A percentile compares a stretch with the other conserved stretches of the same genome.
Conservation (phyloP, 768 basidiomycete genomes). For the Hypholoma fasciculare region DNA sequence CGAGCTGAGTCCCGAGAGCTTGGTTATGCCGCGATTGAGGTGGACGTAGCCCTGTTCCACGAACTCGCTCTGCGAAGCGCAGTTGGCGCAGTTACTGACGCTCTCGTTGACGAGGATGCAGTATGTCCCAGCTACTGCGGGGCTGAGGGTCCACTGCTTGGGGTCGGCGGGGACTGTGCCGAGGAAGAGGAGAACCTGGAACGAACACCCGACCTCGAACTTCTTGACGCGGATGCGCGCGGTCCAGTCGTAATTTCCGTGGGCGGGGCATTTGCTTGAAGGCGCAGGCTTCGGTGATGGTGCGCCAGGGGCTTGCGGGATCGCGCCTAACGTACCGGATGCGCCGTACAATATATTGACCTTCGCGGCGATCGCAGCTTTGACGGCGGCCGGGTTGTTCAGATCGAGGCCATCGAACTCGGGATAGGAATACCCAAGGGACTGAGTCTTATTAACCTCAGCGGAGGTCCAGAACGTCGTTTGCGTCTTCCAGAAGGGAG, state of each 20-base stretch:
- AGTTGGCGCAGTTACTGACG: not conserved
- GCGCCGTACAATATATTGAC: not conserved
- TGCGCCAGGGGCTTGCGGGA: too few species aligned
- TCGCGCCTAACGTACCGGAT: too few species aligned
- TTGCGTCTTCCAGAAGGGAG: not conserved
- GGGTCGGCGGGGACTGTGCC: not conserved
- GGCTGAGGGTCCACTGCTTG: not conserved
- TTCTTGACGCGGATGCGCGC: not conserved
- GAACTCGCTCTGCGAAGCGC: not conserved
- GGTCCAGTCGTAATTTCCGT: not conserved
- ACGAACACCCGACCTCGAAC: not conserved
- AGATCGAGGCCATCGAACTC: not conserved
- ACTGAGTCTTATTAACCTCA: not conserved
- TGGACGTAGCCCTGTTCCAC: not conserved
- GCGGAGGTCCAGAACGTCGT: not conserved
- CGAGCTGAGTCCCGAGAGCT: not conserved
- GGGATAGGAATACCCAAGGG: not conserved
- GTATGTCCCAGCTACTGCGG: not conserved
- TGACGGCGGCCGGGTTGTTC: not conserved
- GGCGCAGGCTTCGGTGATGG: too few species aligned
- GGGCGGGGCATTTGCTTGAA: not conserved
- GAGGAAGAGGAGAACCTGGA: not conserved
- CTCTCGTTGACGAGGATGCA: not conserved
- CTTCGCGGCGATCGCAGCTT: not conserved
- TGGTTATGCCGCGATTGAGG: not conserved